Evolutionary conservation across 306 rosid species (phyloP).

Genomic region (Acmispon strigosus): DNA sequence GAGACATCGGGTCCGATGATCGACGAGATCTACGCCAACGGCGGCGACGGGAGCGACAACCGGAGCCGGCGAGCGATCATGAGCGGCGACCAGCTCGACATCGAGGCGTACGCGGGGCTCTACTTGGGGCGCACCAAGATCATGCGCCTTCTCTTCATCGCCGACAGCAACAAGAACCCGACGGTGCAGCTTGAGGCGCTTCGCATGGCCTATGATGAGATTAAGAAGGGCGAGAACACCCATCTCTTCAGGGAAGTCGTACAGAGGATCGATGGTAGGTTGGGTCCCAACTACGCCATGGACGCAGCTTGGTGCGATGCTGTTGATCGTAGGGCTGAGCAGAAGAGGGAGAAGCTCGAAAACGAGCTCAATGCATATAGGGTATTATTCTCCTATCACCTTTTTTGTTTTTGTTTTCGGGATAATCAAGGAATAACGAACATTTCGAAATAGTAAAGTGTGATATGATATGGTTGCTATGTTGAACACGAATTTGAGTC

Average conservation of each 20-base stretch:
- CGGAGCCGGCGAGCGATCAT: conserved; percentile 56
- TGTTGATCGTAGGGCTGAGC: conserved; percentile 77
- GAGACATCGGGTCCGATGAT: conserved; percentile 63
- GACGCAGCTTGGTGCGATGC: conserved; percentile 69
- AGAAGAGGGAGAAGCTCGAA: conserved; percentile 93
- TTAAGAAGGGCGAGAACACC: conserved; percentile 95
- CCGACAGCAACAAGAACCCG: conserved; percentile 38
- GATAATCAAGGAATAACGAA: too few relatives aligned
- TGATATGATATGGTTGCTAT: too few relatives aligned
- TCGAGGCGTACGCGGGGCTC: conserved; percentile 85
- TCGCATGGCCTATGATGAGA: conserved; percentile 95
- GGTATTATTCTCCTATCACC: conserved; percentile 35
- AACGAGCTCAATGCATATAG: conserved; percentile 91
- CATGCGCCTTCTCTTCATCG: conserved; percentile 72
- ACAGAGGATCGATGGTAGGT: conserved; percentile 66
- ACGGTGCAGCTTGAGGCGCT: conserved; percentile 80
- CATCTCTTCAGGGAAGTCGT: conserved; percentile 72
- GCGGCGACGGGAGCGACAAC: conserved; percentile 46
- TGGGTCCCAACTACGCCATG: conserved; percentile 52
- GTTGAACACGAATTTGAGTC: too few relatives aligned
- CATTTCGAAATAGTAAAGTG: too few relatives aligned
- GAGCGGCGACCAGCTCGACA: conserved; percentile 91
- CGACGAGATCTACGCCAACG: conserved; percentile 83
- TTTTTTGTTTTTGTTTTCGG: neutral
- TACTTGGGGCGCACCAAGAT: conserved; percentile 87